Base-by-base conservation (phyloP, 2,329 filamentous ascomycete genomes). In the Ophiostoma perfectum region DNA sequence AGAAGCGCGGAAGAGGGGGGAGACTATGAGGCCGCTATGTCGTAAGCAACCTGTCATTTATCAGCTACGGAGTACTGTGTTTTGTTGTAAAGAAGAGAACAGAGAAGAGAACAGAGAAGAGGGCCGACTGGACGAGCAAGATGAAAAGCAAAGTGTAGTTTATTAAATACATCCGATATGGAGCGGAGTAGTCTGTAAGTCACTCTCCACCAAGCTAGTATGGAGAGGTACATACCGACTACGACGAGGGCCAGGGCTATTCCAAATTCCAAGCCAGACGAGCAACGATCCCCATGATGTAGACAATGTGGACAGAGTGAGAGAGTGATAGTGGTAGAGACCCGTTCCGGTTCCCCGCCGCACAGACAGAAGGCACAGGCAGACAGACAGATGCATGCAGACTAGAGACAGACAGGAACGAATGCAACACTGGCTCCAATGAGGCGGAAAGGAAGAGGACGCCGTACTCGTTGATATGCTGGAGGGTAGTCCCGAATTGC, bases 401-500 rank as follows among this genome's bases (percentile, higher is more conserved):
- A 27, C 27, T 27, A 27, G 27, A 49, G 12, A n/a, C 47, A 16
- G 47, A 49, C 47, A 49, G 47, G 47, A 49, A 49, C 47, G 47
- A 49, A 49, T 49, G 47, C 47, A 49, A 49, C 47, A n/a, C 47
- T 49, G 47, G 16, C 47, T 49, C 47, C 47, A 49, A n/a, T n/a
- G 8, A 49, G 47, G 47, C 18, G 47, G 47, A 49, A 49, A 49
- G 45, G 47, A 27, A 27, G 27, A 27, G 27, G 2, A 27, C 27
- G 27, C 27, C 27, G 27, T 27, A 27, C 27, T 27, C 42, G 14
- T 4, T n/a, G 47, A n/a, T 7, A 49, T 49, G 45, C 45, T 49
- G 47, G 47, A 49, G 47, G 47, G 47, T 49, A 49, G 47, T 49
- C 47, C 47, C 47, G 47, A 18, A 49, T 49, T 49, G 47, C 47